phyloP scores from a whole-genome alignment of 2,329 filamentous ascomycete species.

The Emmonsiellopsis sp. region DNA sequence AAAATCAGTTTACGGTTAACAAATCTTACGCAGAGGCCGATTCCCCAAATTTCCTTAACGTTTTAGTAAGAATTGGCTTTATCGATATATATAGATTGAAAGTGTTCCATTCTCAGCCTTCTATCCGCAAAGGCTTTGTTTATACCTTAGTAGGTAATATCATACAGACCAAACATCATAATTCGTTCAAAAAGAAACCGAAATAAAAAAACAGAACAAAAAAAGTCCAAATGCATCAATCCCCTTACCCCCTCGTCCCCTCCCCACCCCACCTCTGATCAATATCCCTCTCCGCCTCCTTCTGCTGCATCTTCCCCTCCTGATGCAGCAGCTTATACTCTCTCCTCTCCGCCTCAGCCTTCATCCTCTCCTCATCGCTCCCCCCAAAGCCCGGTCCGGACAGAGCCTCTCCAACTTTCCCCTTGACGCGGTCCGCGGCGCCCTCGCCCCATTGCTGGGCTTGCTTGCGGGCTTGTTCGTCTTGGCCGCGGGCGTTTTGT shows the following conservation, averaged over 20 bases:
- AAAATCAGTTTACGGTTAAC: no score
- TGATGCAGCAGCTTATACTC: conserved; percentile 65
- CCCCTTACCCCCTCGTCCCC: background rate
- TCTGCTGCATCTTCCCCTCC: conserved; percentile 72
- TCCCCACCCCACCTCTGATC: conserved; percentile 45
- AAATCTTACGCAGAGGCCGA: no score
- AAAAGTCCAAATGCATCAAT: background rate
- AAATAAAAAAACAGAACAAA: background rate
- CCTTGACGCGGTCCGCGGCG: conserved; percentile 56
- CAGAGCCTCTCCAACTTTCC: conserved; percentile 58
- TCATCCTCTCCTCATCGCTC: conserved; percentile 44
- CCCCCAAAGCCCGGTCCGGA: conserved; percentile 61
- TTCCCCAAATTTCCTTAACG: no score
- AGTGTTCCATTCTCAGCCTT: background rate
- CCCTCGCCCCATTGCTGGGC: conserved; percentile 64
- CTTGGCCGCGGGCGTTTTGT: conserved; percentile 73
- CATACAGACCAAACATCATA: background rate
- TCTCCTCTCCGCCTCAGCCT: conserved; percentile 35
- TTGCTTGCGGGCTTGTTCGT: conserved; percentile 75
- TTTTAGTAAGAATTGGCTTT: no score
- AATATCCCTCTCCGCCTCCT: conserved; percentile 73
- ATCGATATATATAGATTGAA: background rate
- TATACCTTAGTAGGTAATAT: background rate
- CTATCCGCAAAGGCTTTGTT: background rate
- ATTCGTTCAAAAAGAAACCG: background rate